Base-by-base conservation (phyloP, 352 stramenopile species). In the Pythium apleroticum region DNA sequence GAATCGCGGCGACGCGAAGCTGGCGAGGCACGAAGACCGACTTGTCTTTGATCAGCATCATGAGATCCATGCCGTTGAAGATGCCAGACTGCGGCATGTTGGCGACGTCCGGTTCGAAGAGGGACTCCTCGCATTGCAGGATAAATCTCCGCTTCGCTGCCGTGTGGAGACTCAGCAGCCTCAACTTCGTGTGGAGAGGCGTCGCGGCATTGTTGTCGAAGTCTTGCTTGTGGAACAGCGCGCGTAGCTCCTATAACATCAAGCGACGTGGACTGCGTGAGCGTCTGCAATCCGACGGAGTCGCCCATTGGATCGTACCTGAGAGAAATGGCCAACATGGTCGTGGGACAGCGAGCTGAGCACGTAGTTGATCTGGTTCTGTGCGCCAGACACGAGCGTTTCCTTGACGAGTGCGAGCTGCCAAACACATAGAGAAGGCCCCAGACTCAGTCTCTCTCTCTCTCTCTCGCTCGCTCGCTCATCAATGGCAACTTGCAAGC, bases 301-400 rank as follows among this genome's bases (percentile, higher is more conserved):
- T n/a, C n/a, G n/a, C n/a, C n/a, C n/a, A n/a, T n/a, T n/a, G n/a
- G n/a, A n/a, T n/a, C 53, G 31, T 54, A 93, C 86, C 58, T 86
- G 78, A 10, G 84, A 73, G 60, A 95, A 92, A 17, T 91, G 64
- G 8, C 77, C 74, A 54, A 95, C 89, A 57, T 95, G 86, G 35
- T 84, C 70, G 20, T 88, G 77, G 0, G 82, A 88, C 15, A 95
- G 66, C 19, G 82, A 93, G 57, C 84, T 93, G 27, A 95, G 68
- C 4, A 93, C 86, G 45, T 91, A 95, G 55, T 91, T 90, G n/a
- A 90, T 85, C 84, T 93, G 87, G 57, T 93, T 90, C 55, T 89
- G 80, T 8, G 80, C 86, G 20, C 85, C 85, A 39, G 78, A 80
- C 0, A 90, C 72, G 14, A 96, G 66, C 6, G 82, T 93, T 60